Evolutionary conservation across 148 eudicot species (phyloP).

Genomic region (Heliamphora exappendiculata): DNA sequence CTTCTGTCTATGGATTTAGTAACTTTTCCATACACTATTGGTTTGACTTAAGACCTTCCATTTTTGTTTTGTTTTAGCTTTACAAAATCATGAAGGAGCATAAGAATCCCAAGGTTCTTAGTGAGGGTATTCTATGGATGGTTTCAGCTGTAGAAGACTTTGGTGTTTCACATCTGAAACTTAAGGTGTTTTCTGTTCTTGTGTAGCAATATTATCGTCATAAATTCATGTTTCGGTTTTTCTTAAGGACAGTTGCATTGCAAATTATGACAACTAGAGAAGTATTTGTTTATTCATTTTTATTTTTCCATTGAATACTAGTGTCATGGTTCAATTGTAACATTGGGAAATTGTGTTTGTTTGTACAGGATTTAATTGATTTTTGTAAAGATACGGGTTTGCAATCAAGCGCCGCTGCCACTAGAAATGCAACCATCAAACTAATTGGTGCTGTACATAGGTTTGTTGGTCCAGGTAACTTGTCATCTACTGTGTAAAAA

Average conservation of each 20-base stretch:
- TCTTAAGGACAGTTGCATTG: neutral
- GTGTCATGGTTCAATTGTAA: neutral
- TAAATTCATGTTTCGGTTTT: neutral
- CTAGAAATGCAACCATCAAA: constrained; percentile 94
- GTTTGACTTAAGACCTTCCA: neutral
- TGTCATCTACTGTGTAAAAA: neutral
- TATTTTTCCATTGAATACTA: neutral
- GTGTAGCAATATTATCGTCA: neutral
- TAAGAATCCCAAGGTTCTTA: constrained; percentile 98
- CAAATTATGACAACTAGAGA: neutral
- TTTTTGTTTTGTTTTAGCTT: constrained; percentile 40
- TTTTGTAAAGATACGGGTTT: constrained; percentile 97
- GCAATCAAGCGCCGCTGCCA: constrained; percentile 96
- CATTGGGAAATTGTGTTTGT: neutral
- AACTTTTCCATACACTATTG: neutral
- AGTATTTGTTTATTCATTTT: neutral
- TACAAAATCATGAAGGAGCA: constrained; percentile 95
- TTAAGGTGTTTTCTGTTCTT: constrained; percentile 54
- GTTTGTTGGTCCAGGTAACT: constrained; percentile 93
- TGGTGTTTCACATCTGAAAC: constrained; percentile 74
- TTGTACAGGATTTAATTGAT: constrained; percentile 76
- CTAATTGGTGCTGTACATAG: constrained; percentile 85
- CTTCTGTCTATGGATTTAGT: neutral
- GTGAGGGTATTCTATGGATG: constrained; percentile 95
- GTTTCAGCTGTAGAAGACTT: constrained; percentile 94